These are phyloP conservation scores for Scutellaria galericulata DNA, from an alignment of 257 asterid species.

Conservation along the genomic window DNA sequence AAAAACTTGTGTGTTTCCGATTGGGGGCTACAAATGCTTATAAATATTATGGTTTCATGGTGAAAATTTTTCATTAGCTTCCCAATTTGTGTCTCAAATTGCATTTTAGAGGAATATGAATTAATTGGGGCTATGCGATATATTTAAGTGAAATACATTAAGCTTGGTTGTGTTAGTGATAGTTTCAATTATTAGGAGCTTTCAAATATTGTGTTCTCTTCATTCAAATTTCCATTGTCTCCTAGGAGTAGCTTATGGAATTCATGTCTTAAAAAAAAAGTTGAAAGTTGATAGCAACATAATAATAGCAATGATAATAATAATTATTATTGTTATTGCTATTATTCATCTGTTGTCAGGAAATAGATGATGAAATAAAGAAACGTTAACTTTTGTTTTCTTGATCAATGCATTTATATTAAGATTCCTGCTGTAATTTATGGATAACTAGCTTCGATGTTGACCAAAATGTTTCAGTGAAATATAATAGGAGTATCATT, in stretches of 20 bases:
- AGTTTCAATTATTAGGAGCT: background rate
- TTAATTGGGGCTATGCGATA: background rate
- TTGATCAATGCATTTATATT: background rate
- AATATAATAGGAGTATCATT: too few species aligned
- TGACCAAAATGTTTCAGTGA: background rate
- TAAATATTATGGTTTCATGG: background rate
- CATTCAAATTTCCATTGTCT: background rate
- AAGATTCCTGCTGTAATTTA: background rate
- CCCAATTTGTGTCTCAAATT: background rate
- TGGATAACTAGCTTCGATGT: background rate
- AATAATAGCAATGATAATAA: too few species aligned
- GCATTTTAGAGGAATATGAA: background rate
- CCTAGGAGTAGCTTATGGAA: slow-evolving; percentile 2
- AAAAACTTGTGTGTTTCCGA: background rate
- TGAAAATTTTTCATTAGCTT: background rate
- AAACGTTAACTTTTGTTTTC: background rate
- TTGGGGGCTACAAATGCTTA: slow-evolving; percentile 7
- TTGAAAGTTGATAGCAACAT: too few species aligned
- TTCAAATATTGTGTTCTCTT: background rate
- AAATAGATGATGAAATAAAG: background rate
- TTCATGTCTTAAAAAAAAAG: background rate
- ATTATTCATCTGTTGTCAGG: background rate
- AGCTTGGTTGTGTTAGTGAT: background rate
- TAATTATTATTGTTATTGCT: too few species aligned
- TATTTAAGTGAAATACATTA: background rate